phyloP scores from a whole-genome alignment of 441 rosid genomes.

The Syzygium syzygioides region DNA sequence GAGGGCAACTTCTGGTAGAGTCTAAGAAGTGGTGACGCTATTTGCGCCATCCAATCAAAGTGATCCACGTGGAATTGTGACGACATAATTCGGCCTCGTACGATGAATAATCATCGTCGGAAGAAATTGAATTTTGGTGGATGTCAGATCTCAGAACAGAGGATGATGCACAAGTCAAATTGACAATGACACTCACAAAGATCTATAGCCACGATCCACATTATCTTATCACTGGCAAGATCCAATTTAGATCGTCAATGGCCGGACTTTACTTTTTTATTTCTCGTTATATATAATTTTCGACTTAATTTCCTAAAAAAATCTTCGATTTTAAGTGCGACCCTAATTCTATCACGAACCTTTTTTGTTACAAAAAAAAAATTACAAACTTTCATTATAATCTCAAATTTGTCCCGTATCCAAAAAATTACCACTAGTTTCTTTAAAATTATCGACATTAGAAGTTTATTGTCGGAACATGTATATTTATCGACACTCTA shows the following conservation, averaged over 20 bases:
- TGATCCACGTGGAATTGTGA: background rate
- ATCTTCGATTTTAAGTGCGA: background rate
- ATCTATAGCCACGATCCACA: background rate
- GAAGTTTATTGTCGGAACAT: accelerated
- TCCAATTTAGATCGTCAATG: background rate
- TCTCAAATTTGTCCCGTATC: background rate
- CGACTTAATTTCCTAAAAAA: background rate
- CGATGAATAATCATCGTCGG: background rate
- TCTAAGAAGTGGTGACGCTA: too few species aligned
- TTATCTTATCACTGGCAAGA: background rate
- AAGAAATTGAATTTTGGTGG: background rate
- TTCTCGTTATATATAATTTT: background rate
- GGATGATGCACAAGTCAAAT: background rate
- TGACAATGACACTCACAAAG: background rate
- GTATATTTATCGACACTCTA: accelerated
- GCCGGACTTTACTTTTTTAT: background rate
- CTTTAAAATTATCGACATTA: background rate
- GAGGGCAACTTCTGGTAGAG: background rate
- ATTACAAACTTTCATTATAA: background rate
- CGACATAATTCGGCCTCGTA: background rate
- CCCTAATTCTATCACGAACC: background rate
- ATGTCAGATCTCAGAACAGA: background rate
- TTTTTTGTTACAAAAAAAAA: background rate
- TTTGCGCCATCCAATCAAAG: background rate
- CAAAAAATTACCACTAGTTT: background rate